A percentile compares a stretch with the other conserved stretches of the same genome.
Evolutionary conservation across 164 flowering plant species (phyloP).

Genomic region (Vitis rotundifolia): DNA sequence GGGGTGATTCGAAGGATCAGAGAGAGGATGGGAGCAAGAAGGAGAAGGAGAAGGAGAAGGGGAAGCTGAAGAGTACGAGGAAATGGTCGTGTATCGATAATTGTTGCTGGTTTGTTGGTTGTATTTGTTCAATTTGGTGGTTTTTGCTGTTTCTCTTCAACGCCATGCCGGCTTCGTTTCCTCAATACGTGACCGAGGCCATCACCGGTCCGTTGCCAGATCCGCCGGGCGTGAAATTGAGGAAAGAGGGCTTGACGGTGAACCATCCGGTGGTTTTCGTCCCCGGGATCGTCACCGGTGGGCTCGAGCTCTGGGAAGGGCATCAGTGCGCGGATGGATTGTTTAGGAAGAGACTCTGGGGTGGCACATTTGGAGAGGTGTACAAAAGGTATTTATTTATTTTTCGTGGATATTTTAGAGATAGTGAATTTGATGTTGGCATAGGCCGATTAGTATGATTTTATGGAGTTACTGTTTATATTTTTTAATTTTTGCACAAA

Average conservation of each 20-base stretch:
- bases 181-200: constrained; percentile 85
- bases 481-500: no score
- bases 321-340: constrained; percentile 75
- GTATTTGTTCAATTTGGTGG: constrained; percentile 65
- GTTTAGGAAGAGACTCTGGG: constrained; percentile 88
- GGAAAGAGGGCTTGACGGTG: constrained; percentile 65
- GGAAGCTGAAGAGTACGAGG: not conserved
- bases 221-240: constrained; percentile 75
- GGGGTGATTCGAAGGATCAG: not conserved
- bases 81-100: constrained; percentile 41
- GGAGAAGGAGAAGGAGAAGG: constrained; percentile 3
- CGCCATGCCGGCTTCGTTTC: constrained; percentile 82
- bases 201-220: constrained; percentile 83
- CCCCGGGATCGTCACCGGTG: constrained; percentile 91
- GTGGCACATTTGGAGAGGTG: constrained; percentile 81
- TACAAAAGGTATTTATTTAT: constrained; percentile 58
- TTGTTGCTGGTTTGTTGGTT: constrained; percentile 68
- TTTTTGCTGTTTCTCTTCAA: constrained; percentile 50
- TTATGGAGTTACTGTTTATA: no score
- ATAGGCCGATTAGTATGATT: not conserved
- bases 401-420: not conserved
- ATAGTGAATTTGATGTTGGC: not conserved
- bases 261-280: constrained; percentile 86
- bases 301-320: constrained; percentile 91
- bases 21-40: constrained; percentile 13